Evolutionary conservation across 2,329 filamentous ascomycete species (phyloP).

Genomic region (Alternaria consortialis): DNA sequence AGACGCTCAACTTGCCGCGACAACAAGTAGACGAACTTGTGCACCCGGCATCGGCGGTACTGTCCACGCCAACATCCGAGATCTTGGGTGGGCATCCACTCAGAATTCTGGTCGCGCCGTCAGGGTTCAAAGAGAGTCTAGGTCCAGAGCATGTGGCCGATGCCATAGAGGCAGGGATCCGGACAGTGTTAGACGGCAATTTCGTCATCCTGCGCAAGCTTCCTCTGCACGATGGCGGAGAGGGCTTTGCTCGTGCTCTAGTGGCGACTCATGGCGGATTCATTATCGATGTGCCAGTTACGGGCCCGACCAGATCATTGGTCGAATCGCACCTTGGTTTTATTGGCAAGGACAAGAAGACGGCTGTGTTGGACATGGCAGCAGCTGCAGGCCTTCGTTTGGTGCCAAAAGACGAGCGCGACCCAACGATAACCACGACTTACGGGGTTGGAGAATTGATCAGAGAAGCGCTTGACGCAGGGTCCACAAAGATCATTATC

Average conservation of each 20-base stretch:
- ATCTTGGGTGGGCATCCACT: conserved; percentile 31
- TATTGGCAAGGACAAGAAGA: conserved; percentile 48
- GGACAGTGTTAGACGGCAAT: conserved; percentile 53
- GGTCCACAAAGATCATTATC: conserved; percentile 58
- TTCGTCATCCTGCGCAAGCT: conserved; percentile 57
- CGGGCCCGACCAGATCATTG: conserved; percentile 55
- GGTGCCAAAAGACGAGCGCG: conserved; percentile 55
- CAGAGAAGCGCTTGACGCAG: conserved; percentile 56
- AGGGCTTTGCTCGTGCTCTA: conserved; percentile 61
- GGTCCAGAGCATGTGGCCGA: conserved; percentile 60
- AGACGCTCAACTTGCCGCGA: conserved; percentile 32
- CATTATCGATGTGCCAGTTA: conserved; percentile 52
- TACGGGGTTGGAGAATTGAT: conserved; percentile 63
- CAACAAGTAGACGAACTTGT: conserved; percentile 29
- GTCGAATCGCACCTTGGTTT: conserved; percentile 60
- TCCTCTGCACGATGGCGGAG: conserved; percentile 63
- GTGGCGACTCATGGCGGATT: conserved; percentile 56
- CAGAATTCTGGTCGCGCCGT: conserved; percentile 60
- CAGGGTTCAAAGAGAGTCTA: conserved; percentile 65
- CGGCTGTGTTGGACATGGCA: conserved; percentile 64
- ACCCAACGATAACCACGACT: conserved; percentile 61
- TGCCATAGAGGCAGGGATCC: conserved; percentile 61
- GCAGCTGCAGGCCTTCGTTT: conserved; percentile 62
- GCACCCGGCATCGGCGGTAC: conserved; percentile 26
- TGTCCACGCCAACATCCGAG: conserved; percentile 34